Evolutionary conservation across 2,329 filamentous ascomycete species (phyloP), one percentile per base, ranked within the genome.

Genomic region (Fusarium xylarioides): DNA sequence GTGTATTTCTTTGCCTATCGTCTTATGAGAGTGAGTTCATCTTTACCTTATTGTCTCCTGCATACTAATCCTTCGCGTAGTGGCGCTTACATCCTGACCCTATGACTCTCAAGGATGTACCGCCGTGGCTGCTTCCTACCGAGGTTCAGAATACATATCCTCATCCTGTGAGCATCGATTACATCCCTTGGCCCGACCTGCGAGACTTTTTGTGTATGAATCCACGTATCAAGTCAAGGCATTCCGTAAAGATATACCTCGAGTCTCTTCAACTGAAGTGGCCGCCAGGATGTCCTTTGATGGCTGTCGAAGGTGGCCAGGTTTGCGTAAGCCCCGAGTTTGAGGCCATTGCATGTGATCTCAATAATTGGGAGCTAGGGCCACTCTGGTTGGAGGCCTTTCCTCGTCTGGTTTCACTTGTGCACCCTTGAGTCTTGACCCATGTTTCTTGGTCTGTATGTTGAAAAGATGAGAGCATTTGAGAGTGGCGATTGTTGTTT

Each of bases 1-100:
- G 38, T 78, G 8, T 78, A 77, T 38, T 73, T 78, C 28, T 66
- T 78, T 26, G 65, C 69, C 18, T 78, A 78, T 37, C 62, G 76
- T 18, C 64, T 78, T 3, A 67, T 78, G 61, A 66, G 76, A 30
- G 76, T 77, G 57, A 26, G 47, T 52, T 26, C 16, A 44, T 28
- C 23, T 28, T 30, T 18, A 1, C 11, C 7, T 4, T 38, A 9
- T 23, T 15, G 1, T 19, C 11, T n/a, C 11, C 35, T 34, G 43
- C 8, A 18, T 54, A 38, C 58, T 59, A 46, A 67, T 47, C 59
- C 49, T 42, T 37, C 21, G 53, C 15, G 30, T 4, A 77, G 75
- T 77, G 75, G 75, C 75, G 74, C 23, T 61, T 77, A 49, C 68
- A 77, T 59, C 75, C 75, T 40, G 71, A 75, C 61, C 65, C 71